These are phyloP conservation scores for Monilinia fructigena DNA, from an alignment of 2,329 filamentous ascomycete species.

Conservation along the genomic window DNA sequence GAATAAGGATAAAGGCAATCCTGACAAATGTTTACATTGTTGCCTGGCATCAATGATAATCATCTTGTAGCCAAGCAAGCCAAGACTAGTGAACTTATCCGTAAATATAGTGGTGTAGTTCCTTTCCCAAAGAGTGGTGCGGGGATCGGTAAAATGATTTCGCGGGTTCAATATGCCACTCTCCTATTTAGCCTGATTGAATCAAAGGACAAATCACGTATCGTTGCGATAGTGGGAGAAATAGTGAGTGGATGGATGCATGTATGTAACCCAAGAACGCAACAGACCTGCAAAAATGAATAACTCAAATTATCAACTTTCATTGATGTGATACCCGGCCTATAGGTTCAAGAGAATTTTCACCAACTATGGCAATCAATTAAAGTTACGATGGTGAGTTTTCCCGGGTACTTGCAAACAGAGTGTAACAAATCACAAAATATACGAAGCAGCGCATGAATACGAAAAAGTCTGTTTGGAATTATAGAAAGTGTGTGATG, in stretches of 20 bases:
- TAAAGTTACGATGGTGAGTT: not conserved
- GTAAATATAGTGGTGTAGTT: not conserved
- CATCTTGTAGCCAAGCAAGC: not conserved
- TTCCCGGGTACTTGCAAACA: not conserved
- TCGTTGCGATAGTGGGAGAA: not conserved
- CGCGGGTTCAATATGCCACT: conserved; percentile 30
- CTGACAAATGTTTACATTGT: not conserved
- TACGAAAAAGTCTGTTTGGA: conserved; percentile 11
- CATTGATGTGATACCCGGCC: not conserved
- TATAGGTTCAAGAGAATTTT: not conserved
- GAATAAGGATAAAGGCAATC: not conserved
- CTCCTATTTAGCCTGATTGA: conserved; percentile 34
- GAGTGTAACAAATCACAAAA: conserved; percentile 14
- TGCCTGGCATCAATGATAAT: conserved; percentile 8
- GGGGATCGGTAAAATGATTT: conserved; percentile 34
- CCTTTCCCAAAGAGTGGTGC: conserved; percentile 18
- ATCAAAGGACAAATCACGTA: conserved; percentile 1
- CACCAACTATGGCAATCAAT: conserved; percentile 16
- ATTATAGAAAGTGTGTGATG: conserved; percentile 27
- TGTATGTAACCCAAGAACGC: not conserved
- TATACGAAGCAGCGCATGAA: not conserved
- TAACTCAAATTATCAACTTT: not conserved
- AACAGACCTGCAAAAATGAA: not conserved
- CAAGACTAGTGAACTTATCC: conserved; percentile 6
- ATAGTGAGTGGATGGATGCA: not conserved